These are phyloP conservation scores for Pythium phragmiticola DNA, from an alignment of 352 stramenopile species.

Conservation along the genomic window DNA sequence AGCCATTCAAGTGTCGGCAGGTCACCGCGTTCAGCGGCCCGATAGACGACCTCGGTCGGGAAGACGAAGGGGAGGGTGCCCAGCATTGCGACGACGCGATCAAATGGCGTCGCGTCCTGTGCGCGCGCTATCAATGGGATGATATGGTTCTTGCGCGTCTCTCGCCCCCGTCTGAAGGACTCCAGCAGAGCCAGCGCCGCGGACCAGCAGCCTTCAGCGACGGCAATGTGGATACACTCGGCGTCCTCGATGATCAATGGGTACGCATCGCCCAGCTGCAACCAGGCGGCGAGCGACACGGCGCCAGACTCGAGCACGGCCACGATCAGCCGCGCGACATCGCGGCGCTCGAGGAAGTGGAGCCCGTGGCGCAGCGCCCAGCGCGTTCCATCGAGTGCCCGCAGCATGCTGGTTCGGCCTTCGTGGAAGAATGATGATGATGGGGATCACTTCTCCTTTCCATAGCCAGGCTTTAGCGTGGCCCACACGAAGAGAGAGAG, in stretches of 20 bases:
- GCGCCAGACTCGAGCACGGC: background rate
- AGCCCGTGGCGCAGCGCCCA: conserved; percentile 5
- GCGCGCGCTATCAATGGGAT: background rate
- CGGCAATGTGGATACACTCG: conserved; percentile 10
- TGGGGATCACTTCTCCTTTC: too few species aligned
- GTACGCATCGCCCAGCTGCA: conserved; percentile 6
- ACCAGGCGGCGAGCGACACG: background rate
- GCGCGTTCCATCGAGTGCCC: background rate
- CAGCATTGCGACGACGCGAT: background rate
- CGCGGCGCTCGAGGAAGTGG: conserved; percentile 3
- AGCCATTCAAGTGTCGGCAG: conserved; percentile 1
- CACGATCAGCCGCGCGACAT: conserved; percentile 13
- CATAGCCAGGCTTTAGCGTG: too few species aligned
- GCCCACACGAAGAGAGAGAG: too few species aligned
- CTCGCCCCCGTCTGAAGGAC: background rate
- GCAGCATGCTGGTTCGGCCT: background rate
- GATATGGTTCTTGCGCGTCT: background rate
- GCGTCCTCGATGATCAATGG: background rate
- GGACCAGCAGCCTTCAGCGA: too few species aligned
- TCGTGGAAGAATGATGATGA: background rate
- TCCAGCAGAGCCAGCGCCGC: too few species aligned
- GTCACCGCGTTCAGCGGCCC: background rate
- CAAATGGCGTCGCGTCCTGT: background rate
- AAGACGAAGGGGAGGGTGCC: background rate
- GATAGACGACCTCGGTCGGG: background rate